Percentiles rank a stretch among this genome's conserved stretches.
Conservation (phyloP, 2,329 filamentous ascomycete species). For the Aspergillus jensenii region DNA sequence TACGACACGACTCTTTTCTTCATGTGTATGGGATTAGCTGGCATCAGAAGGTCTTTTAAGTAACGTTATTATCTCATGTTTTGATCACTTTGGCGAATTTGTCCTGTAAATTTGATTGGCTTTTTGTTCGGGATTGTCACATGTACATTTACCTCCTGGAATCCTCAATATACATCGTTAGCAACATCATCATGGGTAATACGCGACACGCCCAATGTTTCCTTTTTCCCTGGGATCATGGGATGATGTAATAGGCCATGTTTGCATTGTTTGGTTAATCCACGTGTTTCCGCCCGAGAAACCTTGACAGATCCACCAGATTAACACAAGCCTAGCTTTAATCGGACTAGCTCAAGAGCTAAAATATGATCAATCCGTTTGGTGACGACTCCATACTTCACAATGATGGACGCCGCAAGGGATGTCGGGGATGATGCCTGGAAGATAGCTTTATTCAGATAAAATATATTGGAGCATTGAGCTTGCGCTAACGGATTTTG, state of each 20-base stretch:
- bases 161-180: neutral
- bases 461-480: too few relatives aligned
- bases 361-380: conserved; percentile 6
- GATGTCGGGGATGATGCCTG: neutral
- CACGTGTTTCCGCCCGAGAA: conserved; percentile 2
- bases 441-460: neutral
- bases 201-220: neutral
- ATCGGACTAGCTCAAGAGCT: neutral
- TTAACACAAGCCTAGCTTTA: neutral
- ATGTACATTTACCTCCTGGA: conserved; percentile 2
- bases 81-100: neutral
- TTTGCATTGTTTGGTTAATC: conserved; percentile 4
- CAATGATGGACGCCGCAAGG: neutral
- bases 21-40: neutral
- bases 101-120: neutral
- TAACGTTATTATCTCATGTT: neutral
- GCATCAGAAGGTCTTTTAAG: neutral
- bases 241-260: conserved; percentile 1
- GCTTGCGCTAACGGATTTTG: too few relatives aligned
- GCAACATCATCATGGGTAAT: neutral
- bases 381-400: neutral
- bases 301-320: conserved; percentile 1
- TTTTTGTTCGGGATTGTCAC: neutral
- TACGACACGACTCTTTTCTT: conserved; percentile 2
- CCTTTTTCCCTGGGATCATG: neutral